Percentiles rank a stretch among this genome's conserved stretches.
These are phyloP conservation scores for Kregervanrija fluxuum DNA, from an alignment of 805 yeast genomes.

Conservation along the genomic window DNA sequence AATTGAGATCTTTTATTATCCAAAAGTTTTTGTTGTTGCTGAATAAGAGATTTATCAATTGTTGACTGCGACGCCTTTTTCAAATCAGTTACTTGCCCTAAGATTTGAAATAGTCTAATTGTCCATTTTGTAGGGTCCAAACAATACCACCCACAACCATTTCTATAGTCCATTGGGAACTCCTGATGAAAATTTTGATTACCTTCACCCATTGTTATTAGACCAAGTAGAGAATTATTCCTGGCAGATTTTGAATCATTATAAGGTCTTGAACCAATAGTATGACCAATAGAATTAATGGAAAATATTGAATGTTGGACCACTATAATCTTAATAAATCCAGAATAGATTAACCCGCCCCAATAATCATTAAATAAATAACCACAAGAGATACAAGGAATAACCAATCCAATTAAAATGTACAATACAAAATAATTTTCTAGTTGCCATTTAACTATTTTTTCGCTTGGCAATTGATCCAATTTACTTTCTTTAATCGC, in stretches of 20 bases:
- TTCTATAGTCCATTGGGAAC: slow-evolving; percentile 85
- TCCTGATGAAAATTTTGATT: slow-evolving; percentile 93
- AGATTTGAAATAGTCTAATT: slow-evolving; percentile 40
- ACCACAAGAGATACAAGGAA: slow-evolving; percentile 65
- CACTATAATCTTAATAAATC: slow-evolving; percentile 59
- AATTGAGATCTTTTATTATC: slow-evolving; percentile 71
- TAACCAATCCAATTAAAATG: slow-evolving; percentile 35
- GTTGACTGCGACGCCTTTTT: slow-evolving; percentile 51
- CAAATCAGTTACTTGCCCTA: slow-evolving; percentile 55
- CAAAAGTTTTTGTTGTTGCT: slow-evolving; percentile 74
- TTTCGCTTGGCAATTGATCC: slow-evolving; percentile 58
- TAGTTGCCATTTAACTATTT: slow-evolving; percentile 60
- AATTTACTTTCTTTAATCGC: slow-evolving; percentile 36
- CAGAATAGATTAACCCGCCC: slow-evolving; percentile 79
- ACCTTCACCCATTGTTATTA: slow-evolving; percentile 83
- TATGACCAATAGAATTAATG: slow-evolving; percentile 80
- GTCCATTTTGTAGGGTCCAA: slow-evolving; percentile 87
- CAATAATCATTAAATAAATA: slow-evolving; percentile 61
- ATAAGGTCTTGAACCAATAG: slow-evolving; percentile 65
- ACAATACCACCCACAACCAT: slow-evolving; percentile 62
- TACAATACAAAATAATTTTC: slow-evolving; percentile 57
- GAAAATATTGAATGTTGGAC: slow-evolving; percentile 78
- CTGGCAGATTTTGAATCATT: slow-evolving; percentile 68
- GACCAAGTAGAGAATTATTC: slow-evolving; percentile 55
- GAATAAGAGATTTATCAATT: slow-evolving; percentile 64